Conservation (phyloP, 2,329 filamentous ascomycete species). For the Colletotrichum sp. region DNA sequence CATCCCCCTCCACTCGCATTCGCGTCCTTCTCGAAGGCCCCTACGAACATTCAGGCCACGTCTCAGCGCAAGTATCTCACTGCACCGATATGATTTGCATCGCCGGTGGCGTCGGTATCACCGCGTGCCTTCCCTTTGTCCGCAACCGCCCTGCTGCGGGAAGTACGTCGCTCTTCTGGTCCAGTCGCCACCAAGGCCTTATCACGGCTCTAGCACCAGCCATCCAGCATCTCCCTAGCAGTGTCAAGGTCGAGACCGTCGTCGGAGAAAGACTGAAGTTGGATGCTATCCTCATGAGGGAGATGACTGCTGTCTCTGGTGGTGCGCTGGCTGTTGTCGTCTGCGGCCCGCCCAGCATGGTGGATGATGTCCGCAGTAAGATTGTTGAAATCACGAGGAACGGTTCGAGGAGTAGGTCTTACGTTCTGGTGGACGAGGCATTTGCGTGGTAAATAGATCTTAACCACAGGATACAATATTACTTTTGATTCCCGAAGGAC, state of each 20-base stretch:
- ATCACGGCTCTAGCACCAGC: background rate
- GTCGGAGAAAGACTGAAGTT: conserved; percentile 2
- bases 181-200: background rate
- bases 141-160: background rate
- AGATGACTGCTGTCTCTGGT: background rate
- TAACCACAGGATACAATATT: no score
- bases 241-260: conserved; percentile 5
- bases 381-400: conserved; percentile 9
- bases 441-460: no score
- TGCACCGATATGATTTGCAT: conserved; percentile 11
- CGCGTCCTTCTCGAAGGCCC: background rate
- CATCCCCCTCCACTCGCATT: background rate
- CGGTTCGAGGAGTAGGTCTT: background rate
- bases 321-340: conserved; percentile 17
- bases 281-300: background rate
- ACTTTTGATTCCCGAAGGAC: background rate
- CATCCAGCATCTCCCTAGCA: background rate
- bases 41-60: background rate
- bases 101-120: conserved; percentile 5
- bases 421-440: conserved; percentile 23
- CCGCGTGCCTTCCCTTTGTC: background rate
- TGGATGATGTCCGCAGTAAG: conserved; percentile 20
- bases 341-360: conserved; percentile 23
- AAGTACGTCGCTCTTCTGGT: background rate
- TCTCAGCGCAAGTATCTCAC: background rate